phyloP scores from a whole-genome alignment of 768 basidiomycete species.

The Hemileccinum impolitum region DNA sequence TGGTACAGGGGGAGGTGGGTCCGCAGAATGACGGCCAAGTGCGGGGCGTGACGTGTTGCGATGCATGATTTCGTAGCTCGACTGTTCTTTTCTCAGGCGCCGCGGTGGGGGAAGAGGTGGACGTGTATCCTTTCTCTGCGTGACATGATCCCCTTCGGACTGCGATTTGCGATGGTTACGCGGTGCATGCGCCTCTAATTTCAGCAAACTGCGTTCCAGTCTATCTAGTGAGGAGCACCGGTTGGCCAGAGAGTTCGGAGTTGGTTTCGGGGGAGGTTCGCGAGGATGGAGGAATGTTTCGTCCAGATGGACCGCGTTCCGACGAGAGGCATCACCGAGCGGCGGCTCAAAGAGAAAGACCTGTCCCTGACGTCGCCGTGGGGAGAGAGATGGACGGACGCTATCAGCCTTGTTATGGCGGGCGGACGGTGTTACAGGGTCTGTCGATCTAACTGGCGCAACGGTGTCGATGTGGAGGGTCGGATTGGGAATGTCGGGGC shows the following conservation, averaged over 20 bases:
- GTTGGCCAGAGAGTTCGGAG: constrained; percentile 5
- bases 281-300: constrained; percentile 15
- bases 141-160: constrained; percentile 9
- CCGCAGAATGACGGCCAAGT: constrained; percentile 5
- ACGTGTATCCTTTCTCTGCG: constrained; percentile 7
- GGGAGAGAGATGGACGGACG: constrained; percentile 5
- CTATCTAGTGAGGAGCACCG: constrained; percentile 32
- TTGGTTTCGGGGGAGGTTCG: constrained; percentile 22
- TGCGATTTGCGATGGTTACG: constrained; percentile 21
- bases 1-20: constrained; percentile 6
- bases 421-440: constrained; percentile 1
- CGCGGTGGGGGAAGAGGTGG: constrained; percentile 22
- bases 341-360: constrained; percentile 19
- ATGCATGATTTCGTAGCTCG: constrained; percentile 1
- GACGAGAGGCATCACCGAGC: neutral
- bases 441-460: neutral
- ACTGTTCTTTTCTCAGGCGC: constrained; percentile 13
- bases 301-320: constrained; percentile 2
- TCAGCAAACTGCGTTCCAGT: constrained; percentile 33
- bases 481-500: neutral
- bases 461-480: neutral
- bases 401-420: constrained; percentile 8
- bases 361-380: constrained; percentile 25
- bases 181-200: constrained; percentile 31
- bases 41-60: neutral